Evolutionary conservation across 2,329 filamentous ascomycete species (phyloP).

Genomic region (Talaromyces sp.): DNA sequence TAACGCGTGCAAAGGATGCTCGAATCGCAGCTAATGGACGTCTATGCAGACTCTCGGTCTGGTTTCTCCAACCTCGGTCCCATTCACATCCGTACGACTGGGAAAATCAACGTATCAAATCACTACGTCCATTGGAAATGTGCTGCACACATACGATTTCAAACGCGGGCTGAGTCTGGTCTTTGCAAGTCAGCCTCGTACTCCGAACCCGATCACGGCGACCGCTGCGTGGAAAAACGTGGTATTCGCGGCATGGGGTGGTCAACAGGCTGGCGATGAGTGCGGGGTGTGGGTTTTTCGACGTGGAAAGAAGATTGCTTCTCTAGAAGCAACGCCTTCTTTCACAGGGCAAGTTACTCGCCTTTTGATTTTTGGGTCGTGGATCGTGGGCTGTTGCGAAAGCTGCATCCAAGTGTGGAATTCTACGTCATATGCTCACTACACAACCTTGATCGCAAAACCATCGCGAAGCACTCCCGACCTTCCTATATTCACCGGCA

Average conservation of each 20-base stretch:
- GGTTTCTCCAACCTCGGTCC: conserved; percentile 83
- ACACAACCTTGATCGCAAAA: conserved; percentile 68
- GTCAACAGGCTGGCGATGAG: conserved; percentile 31
- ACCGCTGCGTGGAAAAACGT: conserved; percentile 82
- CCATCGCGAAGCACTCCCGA: conserved; percentile 41
- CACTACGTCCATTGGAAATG: conserved; percentile 86
- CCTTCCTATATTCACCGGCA: conserved; percentile 66
- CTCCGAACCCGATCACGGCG: conserved; percentile 77
- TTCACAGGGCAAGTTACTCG: conserved; percentile 67
- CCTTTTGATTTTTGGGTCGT: conserved; percentile 79
- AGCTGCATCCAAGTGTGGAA: conserved; percentile 88
- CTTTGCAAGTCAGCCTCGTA: conserved; percentile 89
- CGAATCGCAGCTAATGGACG: background rate
- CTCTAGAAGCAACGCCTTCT: conserved; percentile 62
- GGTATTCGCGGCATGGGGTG: conserved; percentile 86
- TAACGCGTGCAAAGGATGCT: background rate
- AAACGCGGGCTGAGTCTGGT: conserved; percentile 84
- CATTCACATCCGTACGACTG: conserved; percentile 81
- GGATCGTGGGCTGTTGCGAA: conserved; percentile 75
- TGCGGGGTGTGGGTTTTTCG: conserved; percentile 87
- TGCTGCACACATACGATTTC: conserved; percentile 92
- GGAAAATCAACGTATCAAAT: conserved; percentile 96
- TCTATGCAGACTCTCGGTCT: conserved; percentile 73
- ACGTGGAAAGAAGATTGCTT: conserved; percentile 75
- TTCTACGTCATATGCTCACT: conserved; percentile 74